Conservation (phyloP, 1,284 basidiomycete genomes). For the Mycena sp. region DNA sequence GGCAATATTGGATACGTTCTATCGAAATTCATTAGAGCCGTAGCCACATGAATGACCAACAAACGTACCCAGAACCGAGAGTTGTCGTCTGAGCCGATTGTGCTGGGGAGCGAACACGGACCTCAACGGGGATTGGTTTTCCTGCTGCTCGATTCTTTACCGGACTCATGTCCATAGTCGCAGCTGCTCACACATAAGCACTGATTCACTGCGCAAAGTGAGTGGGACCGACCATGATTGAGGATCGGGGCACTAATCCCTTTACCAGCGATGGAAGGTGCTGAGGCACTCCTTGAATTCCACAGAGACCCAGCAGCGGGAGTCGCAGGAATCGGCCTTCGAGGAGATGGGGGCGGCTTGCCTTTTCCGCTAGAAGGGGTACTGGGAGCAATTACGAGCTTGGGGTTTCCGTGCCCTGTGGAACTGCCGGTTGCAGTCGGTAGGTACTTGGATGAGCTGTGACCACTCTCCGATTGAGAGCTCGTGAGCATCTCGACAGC, state of each 20-base stretch:
- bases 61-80: constrained; percentile 70
- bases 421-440: constrained; percentile 39
- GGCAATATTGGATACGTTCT: constrained; percentile 80
- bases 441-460: constrained; percentile 38
- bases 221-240: constrained; percentile 62
- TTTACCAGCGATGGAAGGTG: constrained; percentile 63
- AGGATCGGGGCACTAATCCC: constrained; percentile 71
- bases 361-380: constrained; percentile 38
- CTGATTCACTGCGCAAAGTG: constrained; percentile 20
- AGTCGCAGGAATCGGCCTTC: constrained; percentile 48
- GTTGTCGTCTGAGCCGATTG: constrained; percentile 50
- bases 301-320: constrained; percentile 34
- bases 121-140: constrained; percentile 75
- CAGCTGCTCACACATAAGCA: constrained; percentile 54
- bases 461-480: constrained; percentile 56
- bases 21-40: constrained; percentile 7
- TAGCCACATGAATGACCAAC: constrained; percentile 2
- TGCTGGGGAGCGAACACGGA: constrained; percentile 41
- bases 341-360: constrained; percentile 51
- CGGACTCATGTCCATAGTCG: constrained; percentile 78
- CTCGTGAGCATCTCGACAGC: constrained; percentile 62
- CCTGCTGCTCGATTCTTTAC: constrained; percentile 68
- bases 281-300: constrained; percentile 44
- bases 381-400: constrained; percentile 37
- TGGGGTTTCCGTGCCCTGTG: constrained; percentile 42